phyloP scores from a whole-genome alignment of 371 early-diverging fungal species.

The Quaeritorhiza haematococci region DNA sequence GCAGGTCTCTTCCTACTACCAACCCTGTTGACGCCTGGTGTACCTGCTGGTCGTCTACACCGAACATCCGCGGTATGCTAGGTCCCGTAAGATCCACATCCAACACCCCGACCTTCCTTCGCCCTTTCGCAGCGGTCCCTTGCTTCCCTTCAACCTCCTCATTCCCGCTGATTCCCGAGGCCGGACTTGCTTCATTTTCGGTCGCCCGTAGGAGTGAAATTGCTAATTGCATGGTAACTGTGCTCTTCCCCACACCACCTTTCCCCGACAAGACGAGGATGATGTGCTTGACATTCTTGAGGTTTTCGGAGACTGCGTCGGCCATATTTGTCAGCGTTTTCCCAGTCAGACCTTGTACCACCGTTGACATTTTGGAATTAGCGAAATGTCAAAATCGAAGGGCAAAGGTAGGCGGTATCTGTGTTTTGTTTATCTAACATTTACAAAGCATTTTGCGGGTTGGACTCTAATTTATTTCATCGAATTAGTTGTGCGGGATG shows the following conservation, averaged over 20 bases:
- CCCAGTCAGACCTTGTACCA: too few species aligned
- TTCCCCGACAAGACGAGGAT: conserved; percentile 97
- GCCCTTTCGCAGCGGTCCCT: too few species aligned
- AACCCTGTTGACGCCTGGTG: conserved; percentile 50
- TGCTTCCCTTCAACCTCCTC: background rate
- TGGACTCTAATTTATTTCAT: too few species aligned
- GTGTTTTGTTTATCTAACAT: too few species aligned
- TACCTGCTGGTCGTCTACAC: conserved; percentile 79
- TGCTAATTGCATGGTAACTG: conserved; percentile 56
- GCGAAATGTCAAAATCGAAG: too few species aligned
- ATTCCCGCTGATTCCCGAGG: too few species aligned
- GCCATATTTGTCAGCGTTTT: too few species aligned
- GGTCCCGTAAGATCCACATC: conserved; percentile 99
- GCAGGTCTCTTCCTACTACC: background rate
- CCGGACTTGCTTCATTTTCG: conserved; percentile 3
- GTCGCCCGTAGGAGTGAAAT: conserved; percentile 64
- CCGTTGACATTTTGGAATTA: too few species aligned
- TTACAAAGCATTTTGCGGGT: too few species aligned
- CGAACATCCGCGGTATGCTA: conserved; percentile 92
- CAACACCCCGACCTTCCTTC: conserved; percentile 90
- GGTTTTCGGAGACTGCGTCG: conserved; percentile 50
- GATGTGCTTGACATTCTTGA: conserved; percentile 66
- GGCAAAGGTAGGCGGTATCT: too few species aligned
- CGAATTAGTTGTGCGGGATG: too few species aligned
- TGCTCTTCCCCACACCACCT: conserved; percentile 89